Evolutionary conservation across 108 stramenopile genomes (phyloP).

Genomic region (Cyclotella cryptica): DNA sequence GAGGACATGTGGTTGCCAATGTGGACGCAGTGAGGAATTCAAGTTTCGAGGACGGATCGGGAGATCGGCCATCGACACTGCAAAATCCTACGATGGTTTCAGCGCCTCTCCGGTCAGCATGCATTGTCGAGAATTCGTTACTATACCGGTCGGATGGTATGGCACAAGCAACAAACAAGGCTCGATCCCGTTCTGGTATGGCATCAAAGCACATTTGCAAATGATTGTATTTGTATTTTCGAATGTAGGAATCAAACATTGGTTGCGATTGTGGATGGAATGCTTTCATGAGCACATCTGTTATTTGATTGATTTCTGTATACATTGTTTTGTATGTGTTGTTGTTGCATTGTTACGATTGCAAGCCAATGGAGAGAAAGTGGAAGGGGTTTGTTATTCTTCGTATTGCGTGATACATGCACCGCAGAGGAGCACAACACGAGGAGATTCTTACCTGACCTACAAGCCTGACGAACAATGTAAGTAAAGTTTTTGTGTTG

Average conservation of each 20-base stretch:
- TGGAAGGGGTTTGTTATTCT: no score
- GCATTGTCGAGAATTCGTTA: neutral
- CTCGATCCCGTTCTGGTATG: conserved; percentile 31
- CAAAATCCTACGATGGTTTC: conserved; percentile 49
- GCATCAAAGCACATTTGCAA: conserved; percentile 43
- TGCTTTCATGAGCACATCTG: conserved; percentile 42
- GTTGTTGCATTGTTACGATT: no score
- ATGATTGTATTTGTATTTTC: conserved; percentile 51
- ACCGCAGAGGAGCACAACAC: no score
- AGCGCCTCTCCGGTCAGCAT: neutral
- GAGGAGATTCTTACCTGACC: no score
- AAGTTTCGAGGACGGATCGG: conserved; percentile 39
- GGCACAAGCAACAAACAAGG: conserved; percentile 47
- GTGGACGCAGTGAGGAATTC: conserved; percentile 46
- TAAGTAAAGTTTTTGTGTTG: no score
- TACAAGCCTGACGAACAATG: no score
- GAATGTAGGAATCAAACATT: conserved; percentile 49
- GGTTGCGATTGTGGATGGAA: conserved; percentile 44
- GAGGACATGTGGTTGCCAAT: conserved; percentile 37
- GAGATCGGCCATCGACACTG: conserved; percentile 36
- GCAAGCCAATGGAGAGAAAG: no score
- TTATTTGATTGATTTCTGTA: conserved; percentile 40
- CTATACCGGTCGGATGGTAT: neutral
- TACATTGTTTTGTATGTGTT: neutral
- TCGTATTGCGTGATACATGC: no score